Evolutionary conservation across 140 eudicot species (phyloP).

Genomic region (Flaveria floridana): DNA sequence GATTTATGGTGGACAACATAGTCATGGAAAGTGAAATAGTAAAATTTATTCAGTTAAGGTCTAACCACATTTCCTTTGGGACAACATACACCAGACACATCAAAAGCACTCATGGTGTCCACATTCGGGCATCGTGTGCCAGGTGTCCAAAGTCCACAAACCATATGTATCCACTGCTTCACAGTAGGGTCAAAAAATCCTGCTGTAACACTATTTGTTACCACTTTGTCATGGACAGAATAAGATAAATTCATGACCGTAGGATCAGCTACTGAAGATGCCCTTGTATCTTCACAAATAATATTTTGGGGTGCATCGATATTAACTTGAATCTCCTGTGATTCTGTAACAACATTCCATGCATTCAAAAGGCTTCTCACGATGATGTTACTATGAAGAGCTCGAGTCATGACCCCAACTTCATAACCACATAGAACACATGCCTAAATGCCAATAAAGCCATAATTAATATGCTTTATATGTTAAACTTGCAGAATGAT

Average conservation of each 20-base stretch:
- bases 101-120: slow-evolving; percentile 70
- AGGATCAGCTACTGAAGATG: slow-evolving; percentile 30
- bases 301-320: slow-evolving; percentile 27
- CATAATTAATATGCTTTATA: slow-evolving; percentile 10
- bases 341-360: slow-evolving; percentile 43
- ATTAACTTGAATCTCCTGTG: slow-evolving; percentile 25
- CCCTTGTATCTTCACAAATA: slow-evolving; percentile 26
- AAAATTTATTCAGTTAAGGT: slow-evolving; percentile 11
- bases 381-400: slow-evolving; percentile 43
- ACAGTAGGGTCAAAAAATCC: slow-evolving; percentile 47
- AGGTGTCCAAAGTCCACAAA: slow-evolving; percentile 78
- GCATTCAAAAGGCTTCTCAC: slow-evolving; percentile 48
- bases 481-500: slow-evolving; percentile 6
- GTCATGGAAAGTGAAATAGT: slow-evolving; percentile 15
- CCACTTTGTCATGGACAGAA: slow-evolving; percentile 23
- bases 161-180: slow-evolving; percentile 74
- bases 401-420: slow-evolving; percentile 68
- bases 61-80: slow-evolving; percentile 48
- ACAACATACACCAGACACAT: slow-evolving; percentile 50
- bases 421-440: slow-evolving; percentile 71
- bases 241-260: slow-evolving; percentile 19
- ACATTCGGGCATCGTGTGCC: slow-evolving; percentile 68
- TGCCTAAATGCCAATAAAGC: slow-evolving; percentile 39
- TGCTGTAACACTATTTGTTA: slow-evolving; percentile 46
- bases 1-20: slow-evolving; percentile 8